Evolutionary conservation across 2,329 filamentous ascomycete genomes (phyloP).

Genomic region (Fusarium sp.): DNA sequence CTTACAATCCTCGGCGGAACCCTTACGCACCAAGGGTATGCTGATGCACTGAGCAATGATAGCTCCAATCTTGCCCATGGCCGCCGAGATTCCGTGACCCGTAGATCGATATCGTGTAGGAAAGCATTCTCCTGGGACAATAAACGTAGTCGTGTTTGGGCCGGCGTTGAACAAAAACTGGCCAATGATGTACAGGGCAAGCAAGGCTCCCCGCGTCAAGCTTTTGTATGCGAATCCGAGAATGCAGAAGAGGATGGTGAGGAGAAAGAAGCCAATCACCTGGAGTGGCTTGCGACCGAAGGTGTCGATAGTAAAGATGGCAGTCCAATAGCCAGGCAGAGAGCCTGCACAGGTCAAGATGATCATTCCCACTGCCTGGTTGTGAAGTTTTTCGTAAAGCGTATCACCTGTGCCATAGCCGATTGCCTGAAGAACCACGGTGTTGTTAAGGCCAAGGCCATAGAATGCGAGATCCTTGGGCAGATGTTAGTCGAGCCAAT

Average conservation of each 20-base stretch:
- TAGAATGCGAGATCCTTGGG: constrained; percentile 74
- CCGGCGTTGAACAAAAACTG: constrained; percentile 77
- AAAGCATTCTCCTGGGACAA: constrained; percentile 73
- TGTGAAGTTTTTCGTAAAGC: constrained; percentile 76
- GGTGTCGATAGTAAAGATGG: constrained; percentile 78
- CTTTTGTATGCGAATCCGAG: constrained; percentile 70
- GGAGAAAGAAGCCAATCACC: constrained; percentile 69
- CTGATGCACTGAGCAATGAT: constrained; percentile 76
- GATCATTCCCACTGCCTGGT: constrained; percentile 80
- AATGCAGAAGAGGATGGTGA: constrained; percentile 71
- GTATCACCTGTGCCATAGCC: constrained; percentile 74
- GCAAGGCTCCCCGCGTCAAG: constrained; percentile 61
- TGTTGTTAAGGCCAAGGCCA: constrained; percentile 80
- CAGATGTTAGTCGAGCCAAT: constrained; percentile 7
- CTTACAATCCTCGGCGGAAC: constrained; percentile 61
- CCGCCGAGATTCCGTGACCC: constrained; percentile 74
- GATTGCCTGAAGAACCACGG: constrained; percentile 77
- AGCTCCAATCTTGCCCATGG: constrained; percentile 75
- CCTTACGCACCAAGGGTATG: constrained; percentile 70
- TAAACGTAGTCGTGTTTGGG: constrained; percentile 74
- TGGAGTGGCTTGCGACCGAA: constrained; percentile 83
- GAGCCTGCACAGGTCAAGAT: constrained; percentile 82
- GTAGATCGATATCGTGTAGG: constrained; percentile 73
- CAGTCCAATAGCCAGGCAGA: constrained; percentile 84
- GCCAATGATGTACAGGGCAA: constrained; percentile 72